Conservation (phyloP, 73 alveolate genomes). For the Paramecium sexaurelia region DNA sequence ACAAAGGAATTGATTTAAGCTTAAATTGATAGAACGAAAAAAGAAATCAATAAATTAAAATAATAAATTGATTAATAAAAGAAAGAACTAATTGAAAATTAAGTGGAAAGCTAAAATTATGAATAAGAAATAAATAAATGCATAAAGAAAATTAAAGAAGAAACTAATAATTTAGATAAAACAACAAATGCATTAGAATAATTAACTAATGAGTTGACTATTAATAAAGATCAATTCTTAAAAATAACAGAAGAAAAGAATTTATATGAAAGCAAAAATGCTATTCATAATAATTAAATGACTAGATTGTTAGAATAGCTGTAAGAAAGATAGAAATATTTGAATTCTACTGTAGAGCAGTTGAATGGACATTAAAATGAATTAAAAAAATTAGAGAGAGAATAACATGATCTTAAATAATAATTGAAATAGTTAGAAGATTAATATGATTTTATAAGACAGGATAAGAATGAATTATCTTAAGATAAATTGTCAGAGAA, state of each 20-base stretch:
- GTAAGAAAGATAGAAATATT: neutral
- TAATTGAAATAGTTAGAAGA: conserved; percentile 7
- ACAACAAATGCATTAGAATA: conserved; percentile 25
- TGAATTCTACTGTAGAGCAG: neutral
- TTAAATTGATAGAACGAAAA: conserved; percentile 54
- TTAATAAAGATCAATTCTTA: conserved; percentile 60
- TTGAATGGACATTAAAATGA: neutral
- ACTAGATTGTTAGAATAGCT: neutral
- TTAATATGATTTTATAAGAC: neutral
- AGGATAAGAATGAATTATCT: neutral
- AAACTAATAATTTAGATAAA: conserved; percentile 72
- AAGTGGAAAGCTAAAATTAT: conserved; percentile 64
- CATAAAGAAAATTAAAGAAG: conserved; percentile 73
- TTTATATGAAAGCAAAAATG: neutral
- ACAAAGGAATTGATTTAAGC: conserved; percentile 38
- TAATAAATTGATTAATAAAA: conserved; percentile 68
- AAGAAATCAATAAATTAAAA: conserved; percentile 74
- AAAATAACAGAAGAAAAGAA: conserved; percentile 12
- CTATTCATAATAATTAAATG: neutral
- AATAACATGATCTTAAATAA: neutral
- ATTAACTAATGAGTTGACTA: conserved; percentile 66
- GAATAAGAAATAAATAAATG: conserved; percentile 74
- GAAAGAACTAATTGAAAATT: conserved; percentile 29
- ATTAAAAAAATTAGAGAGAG: conserved; percentile 16
- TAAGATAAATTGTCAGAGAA: neutral